Base-by-base conservation (phyloP, 78 protist species). In the Dictyostelium firmibasis region DNA sequence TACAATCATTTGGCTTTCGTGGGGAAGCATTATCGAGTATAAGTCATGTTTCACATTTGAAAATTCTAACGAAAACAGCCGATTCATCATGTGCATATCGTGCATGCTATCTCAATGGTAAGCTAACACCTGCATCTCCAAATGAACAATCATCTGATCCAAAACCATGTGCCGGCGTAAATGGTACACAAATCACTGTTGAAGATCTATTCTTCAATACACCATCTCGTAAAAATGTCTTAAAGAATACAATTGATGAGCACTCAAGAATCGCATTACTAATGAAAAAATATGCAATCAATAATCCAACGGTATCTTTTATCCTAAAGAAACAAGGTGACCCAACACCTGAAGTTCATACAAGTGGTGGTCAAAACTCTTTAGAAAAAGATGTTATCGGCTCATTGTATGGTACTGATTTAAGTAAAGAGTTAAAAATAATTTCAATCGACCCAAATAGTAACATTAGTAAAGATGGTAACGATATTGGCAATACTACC, bases 11-110 rank as follows among this genome's bases (percentile, higher is more conserved):
- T 85, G 94, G 96, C 44, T 98, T 97, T 82, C 82, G 99, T 13
- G 99, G 99, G 8, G 99, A 99, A 70, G 99, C 99, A 10, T 96
- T 99, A n/a, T 99, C 99, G 3, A 84, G 97, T 57, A 97, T 99
- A 27, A 91, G 98, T 2, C 98, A 97, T 70, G 98, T 98, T 4
- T 98, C 99, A 2, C 99, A 97, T 53, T 81, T 99, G 33, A 76
- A 96, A 36, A 96, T 99, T 57, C 83, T 96, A n/a, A 85, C 99
- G 3, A 93, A 57, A 95, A 97, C 99, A 0, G 70, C 14, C 2
- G 98, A 62, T 5, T 25, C 94, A 10, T 2, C 16, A 1, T 97
- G 94, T 82, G 98, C 98, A 0, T 98, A 84, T 94, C 85, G 74
- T 18, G 88, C 92, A 11, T 78, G 31, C 3, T 93, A 86, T 60